Evolutionary conservation across 768 basidiomycete genomes (phyloP).

Genomic region (Tylopilus felleus): DNA sequence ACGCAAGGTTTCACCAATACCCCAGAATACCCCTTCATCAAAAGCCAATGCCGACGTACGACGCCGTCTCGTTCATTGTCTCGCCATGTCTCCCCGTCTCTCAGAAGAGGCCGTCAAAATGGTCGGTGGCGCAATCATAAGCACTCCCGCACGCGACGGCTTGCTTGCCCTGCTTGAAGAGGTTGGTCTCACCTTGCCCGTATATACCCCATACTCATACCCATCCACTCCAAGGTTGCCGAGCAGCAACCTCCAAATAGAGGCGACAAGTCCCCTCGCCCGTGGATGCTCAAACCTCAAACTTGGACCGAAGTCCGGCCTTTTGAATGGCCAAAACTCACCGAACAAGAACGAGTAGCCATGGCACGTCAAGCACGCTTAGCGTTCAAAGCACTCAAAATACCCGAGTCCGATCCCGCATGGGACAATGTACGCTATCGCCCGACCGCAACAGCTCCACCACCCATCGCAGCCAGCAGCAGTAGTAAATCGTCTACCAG

Average conservation of each 20-base stretch:
- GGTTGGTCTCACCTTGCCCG: conserved; percentile 32
- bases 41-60: conserved; percentile 25
- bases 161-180: conserved; percentile 48
- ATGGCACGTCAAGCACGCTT: conserved; percentile 52
- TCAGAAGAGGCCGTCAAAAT: conserved; percentile 36
- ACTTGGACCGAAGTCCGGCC: conserved; percentile 72
- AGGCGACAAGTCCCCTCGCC: conserved; percentile 36
- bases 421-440: conserved; percentile 55
- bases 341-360: conserved; percentile 43
- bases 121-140: conserved; percentile 43
- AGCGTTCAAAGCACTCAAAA: conserved; percentile 46
- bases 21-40: conserved; percentile 18
- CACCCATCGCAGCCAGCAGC: conserved; percentile 15
- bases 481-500: conserved; percentile 23
- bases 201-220: not conserved
- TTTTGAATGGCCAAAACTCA: conserved; percentile 53
- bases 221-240: conserved; percentile 41
- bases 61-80: conserved; percentile 46
- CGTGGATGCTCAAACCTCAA: conserved; percentile 52
- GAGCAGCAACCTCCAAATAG: conserved; percentile 39
- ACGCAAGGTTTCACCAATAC: conserved; percentile 31
- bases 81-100: conserved; percentile 49
- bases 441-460: conserved; percentile 13
- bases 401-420: conserved; percentile 57
- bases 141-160: conserved; percentile 36